These are phyloP conservation scores for Camellia lanceoleosa DNA, from an alignment of 148 eudicot genomes.

Conservation along the genomic window DNA sequence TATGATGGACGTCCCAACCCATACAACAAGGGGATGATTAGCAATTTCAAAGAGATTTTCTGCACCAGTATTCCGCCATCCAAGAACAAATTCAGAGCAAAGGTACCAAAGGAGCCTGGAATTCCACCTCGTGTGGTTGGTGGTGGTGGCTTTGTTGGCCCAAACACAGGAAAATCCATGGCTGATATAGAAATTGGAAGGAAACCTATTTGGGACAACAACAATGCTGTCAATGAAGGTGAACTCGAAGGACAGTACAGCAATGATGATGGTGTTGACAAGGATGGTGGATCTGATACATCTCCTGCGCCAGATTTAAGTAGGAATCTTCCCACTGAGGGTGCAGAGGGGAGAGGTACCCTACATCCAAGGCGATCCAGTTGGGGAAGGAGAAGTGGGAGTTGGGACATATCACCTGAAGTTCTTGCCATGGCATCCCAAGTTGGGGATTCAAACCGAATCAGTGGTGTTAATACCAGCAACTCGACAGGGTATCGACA, in stretches of 20 bases:
- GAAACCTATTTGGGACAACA: conserved; percentile 24
- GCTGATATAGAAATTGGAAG: conserved; percentile 28
- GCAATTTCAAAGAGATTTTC: conserved; percentile 35
- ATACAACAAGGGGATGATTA: conserved; percentile 33
- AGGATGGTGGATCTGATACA: conserved; percentile 8
- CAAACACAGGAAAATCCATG: conserved; percentile 7
- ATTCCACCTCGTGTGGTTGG: conserved; percentile 13
- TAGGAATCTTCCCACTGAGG: conserved; percentile 1
- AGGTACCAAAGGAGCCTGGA: conserved; percentile 27
- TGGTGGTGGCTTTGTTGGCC: conserved; percentile 6
- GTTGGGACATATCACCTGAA: conserved; percentile 23
- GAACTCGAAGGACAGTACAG: conserved; percentile 1
- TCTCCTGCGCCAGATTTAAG: conserved; percentile 10
- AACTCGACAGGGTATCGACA: not conserved
- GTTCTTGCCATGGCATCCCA: conserved; percentile 6
- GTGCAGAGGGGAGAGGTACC: not conserved
- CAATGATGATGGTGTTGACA: not conserved
- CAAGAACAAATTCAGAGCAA: conserved; percentile 38
- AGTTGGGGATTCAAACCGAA: conserved; percentile 10
- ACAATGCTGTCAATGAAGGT: not conserved
- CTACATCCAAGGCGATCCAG: conserved; percentile 26
- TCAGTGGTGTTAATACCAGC: not conserved
- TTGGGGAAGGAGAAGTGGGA: conserved; percentile 35
- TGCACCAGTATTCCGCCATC: conserved; percentile 35
- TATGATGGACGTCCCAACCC: conserved; percentile 31